phyloP scores from a whole-genome alignment of 202 grass and related monocot species.

The Dendrocalamus latiflorus region DNA sequence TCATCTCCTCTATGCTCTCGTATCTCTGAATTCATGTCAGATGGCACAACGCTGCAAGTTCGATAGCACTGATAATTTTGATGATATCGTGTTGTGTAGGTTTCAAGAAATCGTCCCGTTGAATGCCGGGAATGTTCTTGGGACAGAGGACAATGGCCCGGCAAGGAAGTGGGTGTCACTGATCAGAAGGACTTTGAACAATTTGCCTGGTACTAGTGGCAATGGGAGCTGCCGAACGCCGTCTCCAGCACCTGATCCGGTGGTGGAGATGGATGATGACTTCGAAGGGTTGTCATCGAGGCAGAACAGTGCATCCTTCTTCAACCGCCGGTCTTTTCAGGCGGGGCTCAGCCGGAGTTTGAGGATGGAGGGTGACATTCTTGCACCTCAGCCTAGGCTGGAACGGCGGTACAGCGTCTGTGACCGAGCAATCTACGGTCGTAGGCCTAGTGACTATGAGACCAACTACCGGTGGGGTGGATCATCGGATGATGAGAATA shows the following conservation, averaged over 20 bases:
- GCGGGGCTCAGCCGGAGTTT: constrained; percentile 81
- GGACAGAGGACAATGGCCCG: constrained; percentile 95
- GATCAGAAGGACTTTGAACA: constrained; percentile 81
- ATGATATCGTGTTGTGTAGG: constrained; percentile 23
- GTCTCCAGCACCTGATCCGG: constrained; percentile 67
- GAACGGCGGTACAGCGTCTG: constrained; percentile 90
- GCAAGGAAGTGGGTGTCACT: constrained; percentile 97
- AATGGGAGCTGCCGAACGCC: constrained; percentile 82
- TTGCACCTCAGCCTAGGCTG: constrained; percentile 69
- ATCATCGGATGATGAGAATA: constrained; percentile 81
- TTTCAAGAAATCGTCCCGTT: constrained; percentile 98
- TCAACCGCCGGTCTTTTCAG: constrained; percentile 89
- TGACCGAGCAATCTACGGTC: constrained; percentile 72
- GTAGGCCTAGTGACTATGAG: constrained; percentile 79
- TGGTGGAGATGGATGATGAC: constrained; percentile 85
- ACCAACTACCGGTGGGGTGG: constrained; percentile 70
- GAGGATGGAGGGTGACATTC: constrained; percentile 76
- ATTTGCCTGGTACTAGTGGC: constrained; percentile 57
- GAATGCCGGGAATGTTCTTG: constrained; percentile 93
- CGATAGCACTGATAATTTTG: not conserved
- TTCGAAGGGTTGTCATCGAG: constrained; percentile 65
- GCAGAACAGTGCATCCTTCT: constrained; percentile 56
- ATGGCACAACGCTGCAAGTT: not conserved
- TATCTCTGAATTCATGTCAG: not conserved
- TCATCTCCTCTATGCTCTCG: not conserved